phyloP scores from a whole-genome alignment of 1,284 basidiomycete species.

The Dichomitus squalens region DNA sequence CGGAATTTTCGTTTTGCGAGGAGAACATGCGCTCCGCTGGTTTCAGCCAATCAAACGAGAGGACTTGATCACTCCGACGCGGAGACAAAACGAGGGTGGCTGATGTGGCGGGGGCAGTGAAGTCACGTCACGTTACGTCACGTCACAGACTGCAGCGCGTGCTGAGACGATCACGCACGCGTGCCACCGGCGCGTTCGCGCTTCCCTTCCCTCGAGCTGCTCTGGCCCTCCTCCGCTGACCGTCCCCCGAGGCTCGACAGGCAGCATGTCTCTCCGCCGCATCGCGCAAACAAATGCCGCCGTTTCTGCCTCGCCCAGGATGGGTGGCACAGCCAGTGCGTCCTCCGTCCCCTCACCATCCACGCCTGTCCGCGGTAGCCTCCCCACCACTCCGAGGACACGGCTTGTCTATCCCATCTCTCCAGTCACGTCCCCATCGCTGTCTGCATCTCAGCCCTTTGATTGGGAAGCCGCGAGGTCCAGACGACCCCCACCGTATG shows the following conservation, averaged over 20 bases:
- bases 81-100: conserved; percentile 19
- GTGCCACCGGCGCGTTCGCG: conserved; percentile 20
- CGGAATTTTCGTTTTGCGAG: conserved; percentile 19
- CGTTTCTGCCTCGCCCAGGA: conserved; percentile 25
- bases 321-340: conserved; percentile 15
- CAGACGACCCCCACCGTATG: conserved; percentile 68
- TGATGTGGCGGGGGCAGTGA: conserved; percentile 16
- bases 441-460: conserved; percentile 72
- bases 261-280: conserved; percentile 29
- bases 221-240: not conserved
- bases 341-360: conserved; percentile 27
- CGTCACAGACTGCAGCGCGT: conserved; percentile 14
- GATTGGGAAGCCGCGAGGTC: conserved; percentile 81
- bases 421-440: conserved; percentile 64
- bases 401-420: conserved; percentile 38
- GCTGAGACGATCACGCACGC: conserved; percentile 20
- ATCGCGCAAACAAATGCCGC: conserved; percentile 37
- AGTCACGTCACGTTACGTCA: conserved; percentile 26
- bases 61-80: conserved; percentile 14
- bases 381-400: conserved; percentile 29
- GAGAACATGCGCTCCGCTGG: conserved; percentile 9
- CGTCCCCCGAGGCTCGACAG: not conserved
- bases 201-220: not conserved
- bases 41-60: conserved; percentile 8
- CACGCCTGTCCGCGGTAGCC: conserved; percentile 26